phyloP scores from a whole-genome alignment of 2,329 filamentous ascomycete genomes.

The Chlorencoelia australis region DNA sequence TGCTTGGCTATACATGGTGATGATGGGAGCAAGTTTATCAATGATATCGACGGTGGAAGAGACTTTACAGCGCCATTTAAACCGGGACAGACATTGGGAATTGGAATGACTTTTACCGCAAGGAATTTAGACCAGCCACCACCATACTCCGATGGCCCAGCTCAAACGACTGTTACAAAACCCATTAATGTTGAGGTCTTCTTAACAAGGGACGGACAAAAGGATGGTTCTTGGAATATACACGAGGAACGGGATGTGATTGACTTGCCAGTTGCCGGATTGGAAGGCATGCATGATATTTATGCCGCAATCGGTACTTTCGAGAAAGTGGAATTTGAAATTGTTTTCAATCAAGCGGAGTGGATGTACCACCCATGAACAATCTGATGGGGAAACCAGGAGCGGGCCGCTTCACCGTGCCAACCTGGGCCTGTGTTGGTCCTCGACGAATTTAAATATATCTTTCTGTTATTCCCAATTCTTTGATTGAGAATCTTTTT shows the following conservation, averaged over 20 bases:
- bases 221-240: conserved; percentile 56
- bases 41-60: conserved; percentile 63
- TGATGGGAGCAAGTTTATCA: conserved; percentile 67
- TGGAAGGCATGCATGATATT: conserved; percentile 63
- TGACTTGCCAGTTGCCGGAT: conserved; percentile 52
- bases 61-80: conserved; percentile 55
- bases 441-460: too few relatives aligned
- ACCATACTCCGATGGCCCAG: conserved; percentile 20
- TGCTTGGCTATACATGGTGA: conserved; percentile 70
- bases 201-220: conserved; percentile 56
- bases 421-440: too few relatives aligned
- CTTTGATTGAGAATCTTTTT: too few relatives aligned
- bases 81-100: conserved; percentile 56
- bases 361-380: conserved; percentile 43
- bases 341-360: conserved; percentile 46
- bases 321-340: conserved; percentile 57
- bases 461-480: too few relatives aligned
- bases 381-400: too few relatives aligned
- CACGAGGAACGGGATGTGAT: conserved; percentile 63
- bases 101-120: conserved; percentile 54
- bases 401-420: too few relatives aligned
- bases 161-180: conserved; percentile 12
- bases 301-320: conserved; percentile 63
- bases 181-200: conserved; percentile 49
- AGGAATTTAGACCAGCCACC: conserved; percentile 21